Conservation (phyloP, 345 rosid species). For the Heritiera fomes region DNA sequence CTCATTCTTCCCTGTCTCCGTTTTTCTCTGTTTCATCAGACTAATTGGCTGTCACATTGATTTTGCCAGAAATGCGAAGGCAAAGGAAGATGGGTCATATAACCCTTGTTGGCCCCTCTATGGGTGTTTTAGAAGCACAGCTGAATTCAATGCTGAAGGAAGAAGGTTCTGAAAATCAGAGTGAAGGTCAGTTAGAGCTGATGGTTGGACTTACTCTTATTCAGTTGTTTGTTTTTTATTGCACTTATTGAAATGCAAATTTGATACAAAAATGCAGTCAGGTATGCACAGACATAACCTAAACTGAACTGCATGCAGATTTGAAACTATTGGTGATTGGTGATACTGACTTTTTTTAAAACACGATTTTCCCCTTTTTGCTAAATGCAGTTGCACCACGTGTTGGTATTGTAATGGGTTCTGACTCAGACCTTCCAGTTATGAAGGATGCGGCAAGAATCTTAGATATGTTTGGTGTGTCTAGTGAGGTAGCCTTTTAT, state of each 20-base stretch:
- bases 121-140: slow-evolving; percentile 61
- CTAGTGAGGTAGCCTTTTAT: slow-evolving; percentile 59
- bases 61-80: slow-evolving; percentile 75
- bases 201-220: background rate
- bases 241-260: slow-evolving; percentile 4
- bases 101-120: slow-evolving; percentile 74
- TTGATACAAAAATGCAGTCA: slow-evolving; percentile 2
- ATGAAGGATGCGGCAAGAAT: slow-evolving; percentile 91
- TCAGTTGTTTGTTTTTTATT: slow-evolving; percentile 10
- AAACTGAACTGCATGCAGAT: background rate
- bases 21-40: background rate
- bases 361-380: slow-evolving; percentile 4
- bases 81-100: slow-evolving; percentile 97
- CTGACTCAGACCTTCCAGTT: slow-evolving; percentile 93
- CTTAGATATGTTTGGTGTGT: slow-evolving; percentile 63
- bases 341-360: background rate
- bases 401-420: slow-evolving; percentile 95
- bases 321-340: background rate
- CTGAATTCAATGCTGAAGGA: slow-evolving; percentile 56
- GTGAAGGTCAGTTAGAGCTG: slow-evolving; percentile 47
- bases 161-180: slow-evolving; percentile 38
- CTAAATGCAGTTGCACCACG: slow-evolving; percentile 57
- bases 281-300: background rate
- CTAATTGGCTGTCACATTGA: slow-evolving; percentile 10
- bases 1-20: background rate